Evolutionary conservation across 306 rosid genomes (phyloP), one percentile per base, ranked within the genome.

Genomic region (Dryas drummondii): DNA sequence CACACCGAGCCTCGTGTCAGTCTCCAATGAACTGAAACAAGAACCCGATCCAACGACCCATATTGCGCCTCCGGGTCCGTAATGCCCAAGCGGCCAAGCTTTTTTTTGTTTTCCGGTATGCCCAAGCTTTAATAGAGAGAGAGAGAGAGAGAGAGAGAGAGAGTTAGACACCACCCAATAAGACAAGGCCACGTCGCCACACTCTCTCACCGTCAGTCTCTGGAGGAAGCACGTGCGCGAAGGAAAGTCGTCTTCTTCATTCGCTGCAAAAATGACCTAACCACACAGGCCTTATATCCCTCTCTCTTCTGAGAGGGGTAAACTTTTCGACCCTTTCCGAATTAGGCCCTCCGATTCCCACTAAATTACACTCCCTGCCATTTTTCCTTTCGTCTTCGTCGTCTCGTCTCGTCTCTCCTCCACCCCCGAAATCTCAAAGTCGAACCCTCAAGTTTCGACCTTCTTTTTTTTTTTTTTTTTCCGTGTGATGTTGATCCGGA

Each of bases 211-310:
- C 74, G 49, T 37, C 9, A 9, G 17, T 9, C 22, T 8, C 66
- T 13, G 4, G 27, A 72, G 76, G 8, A 11, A 0, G 67, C 76
- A 57, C 68, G 76, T 72, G 76, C 47, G 17, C 40, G 7, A 59
- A 72, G 22, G n/a, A 5, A 72, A 59, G 76, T 72, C 76, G 16
- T 72, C 76, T 5, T 26, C 66, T 1, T 71, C 56, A 0, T 26
- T 22, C 63, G 63, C 63, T 8, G 41, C 46, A 22, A 55, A 70
- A 72, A 72, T 72, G 67, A 56, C 76, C 76, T 72, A 72, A 72
- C 66, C 48, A 4, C 26, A 27, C 50, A 5, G 40, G n/a, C 68
- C 66, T 56, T 45, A 58, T 1, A 72, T 58, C 76, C 76, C 76
- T 58, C 76, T 72, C 68, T 14, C 7, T 1, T 2, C 2, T 0